These are phyloP conservation scores for Aspergillus puulaauensis DNA, from an alignment of 2,329 filamentous ascomycete genomes.

Conservation along the genomic window DNA sequence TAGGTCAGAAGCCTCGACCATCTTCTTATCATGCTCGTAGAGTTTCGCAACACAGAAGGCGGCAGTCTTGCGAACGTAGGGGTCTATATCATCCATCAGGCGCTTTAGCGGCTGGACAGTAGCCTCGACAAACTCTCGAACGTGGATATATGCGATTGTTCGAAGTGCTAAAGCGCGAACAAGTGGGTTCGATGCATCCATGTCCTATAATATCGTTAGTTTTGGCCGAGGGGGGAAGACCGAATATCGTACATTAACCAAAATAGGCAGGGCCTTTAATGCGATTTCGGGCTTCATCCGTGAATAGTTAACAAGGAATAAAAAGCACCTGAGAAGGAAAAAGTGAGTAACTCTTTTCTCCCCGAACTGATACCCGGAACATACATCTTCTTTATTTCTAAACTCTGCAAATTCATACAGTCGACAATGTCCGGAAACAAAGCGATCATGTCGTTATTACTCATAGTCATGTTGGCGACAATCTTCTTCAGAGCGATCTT, in stretches of 20 bases:
- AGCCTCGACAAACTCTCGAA: slow-evolving; percentile 90
- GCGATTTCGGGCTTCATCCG: slow-evolving; percentile 92
- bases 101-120: slow-evolving; percentile 81
- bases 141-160: slow-evolving; percentile 97
- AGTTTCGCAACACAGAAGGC: slow-evolving; percentile 96
- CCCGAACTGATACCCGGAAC: slow-evolving; percentile 9
- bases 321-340: slow-evolving; percentile 73
- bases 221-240: not conserved
- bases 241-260: slow-evolving; percentile 65
- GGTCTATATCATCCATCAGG: slow-evolving; percentile 80
- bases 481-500: slow-evolving; percentile 99
- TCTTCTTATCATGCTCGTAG: slow-evolving; percentile 89
- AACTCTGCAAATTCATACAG: slow-evolving; percentile 90
- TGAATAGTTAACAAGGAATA: slow-evolving; percentile 96
- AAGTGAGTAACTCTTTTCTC: not conserved
- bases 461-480: slow-evolving; percentile 99
- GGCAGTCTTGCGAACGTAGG: slow-evolving; percentile 96
- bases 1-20: slow-evolving; percentile 87
- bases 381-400: slow-evolving; percentile 99
- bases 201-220: slow-evolving; percentile 60
- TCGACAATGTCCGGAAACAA: slow-evolving; percentile 92
- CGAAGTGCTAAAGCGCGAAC: slow-evolving; percentile 88
- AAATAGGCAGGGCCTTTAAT: slow-evolving; percentile 83
- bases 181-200: slow-evolving; percentile 88
- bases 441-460: slow-evolving; percentile 99